These are phyloP conservation scores for Erodium moschatum DNA, from an alignment of 441 rosid species.

Conservation along the genomic window DNA sequence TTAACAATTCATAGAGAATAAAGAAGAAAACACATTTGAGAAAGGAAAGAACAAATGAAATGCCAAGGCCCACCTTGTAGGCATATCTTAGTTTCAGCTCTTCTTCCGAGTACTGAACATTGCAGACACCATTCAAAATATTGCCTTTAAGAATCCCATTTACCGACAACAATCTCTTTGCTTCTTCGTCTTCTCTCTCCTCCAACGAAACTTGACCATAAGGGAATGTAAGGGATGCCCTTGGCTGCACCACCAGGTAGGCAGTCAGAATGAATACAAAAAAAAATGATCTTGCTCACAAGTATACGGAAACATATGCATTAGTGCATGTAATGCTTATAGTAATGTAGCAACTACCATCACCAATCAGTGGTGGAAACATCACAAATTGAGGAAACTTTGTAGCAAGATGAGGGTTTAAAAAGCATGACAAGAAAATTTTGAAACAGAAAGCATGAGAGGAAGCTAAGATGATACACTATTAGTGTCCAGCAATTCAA, in stretches of 20 bases:
- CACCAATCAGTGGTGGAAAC: not conserved
- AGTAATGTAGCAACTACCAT: not conserved
- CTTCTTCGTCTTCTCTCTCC: slow-evolving; percentile 63
- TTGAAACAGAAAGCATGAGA: not conserved
- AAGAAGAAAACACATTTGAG: not conserved
- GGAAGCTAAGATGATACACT: not conserved
- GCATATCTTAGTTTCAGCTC: slow-evolving; percentile 65
- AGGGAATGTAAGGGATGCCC: slow-evolving; percentile 78
- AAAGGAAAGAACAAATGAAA: not conserved
- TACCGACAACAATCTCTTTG: slow-evolving; percentile 41
- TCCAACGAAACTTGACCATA: slow-evolving; percentile 65
- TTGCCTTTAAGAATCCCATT: slow-evolving; percentile 57
- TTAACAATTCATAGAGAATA: not conserved
- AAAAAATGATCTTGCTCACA: not conserved
- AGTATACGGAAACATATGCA: not conserved
- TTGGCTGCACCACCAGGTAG: slow-evolving; percentile 48
- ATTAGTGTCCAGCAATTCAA: not conserved
- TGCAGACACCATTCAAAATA: slow-evolving; percentile 50
- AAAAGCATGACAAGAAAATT: not conserved
- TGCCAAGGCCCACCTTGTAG: slow-evolving; percentile 49
- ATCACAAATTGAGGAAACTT: not conserved
- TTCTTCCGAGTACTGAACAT: slow-evolving; percentile 56
- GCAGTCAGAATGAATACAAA: not conserved
- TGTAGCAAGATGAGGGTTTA: not conserved
- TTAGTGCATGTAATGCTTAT: not conserved